These are phyloP conservation scores for Syzygium malaccense DNA, from an alignment of 441 rosid genomes.

Conservation along the genomic window DNA sequence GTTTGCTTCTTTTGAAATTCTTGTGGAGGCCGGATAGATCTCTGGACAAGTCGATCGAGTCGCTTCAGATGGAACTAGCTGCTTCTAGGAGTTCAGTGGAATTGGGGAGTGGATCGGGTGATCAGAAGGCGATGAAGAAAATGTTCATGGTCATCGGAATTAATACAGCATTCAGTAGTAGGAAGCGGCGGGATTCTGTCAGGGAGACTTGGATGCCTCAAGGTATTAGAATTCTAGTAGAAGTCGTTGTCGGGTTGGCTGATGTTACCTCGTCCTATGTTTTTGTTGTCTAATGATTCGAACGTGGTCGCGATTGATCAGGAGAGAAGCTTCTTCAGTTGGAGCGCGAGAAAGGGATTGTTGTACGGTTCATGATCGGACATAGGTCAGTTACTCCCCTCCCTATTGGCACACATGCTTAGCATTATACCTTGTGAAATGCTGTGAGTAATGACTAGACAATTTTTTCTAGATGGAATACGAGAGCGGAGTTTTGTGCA, in stretches of 20 bases:
- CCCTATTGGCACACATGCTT: background rate
- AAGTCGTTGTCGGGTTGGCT: background rate
- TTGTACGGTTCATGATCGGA: conserved; percentile 93
- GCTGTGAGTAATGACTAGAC: background rate
- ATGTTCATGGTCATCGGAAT: conserved; percentile 86
- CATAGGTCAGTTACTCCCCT: conserved; percentile 57
- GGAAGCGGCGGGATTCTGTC: conserved; percentile 91
- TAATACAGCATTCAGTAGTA: conserved; percentile 90
- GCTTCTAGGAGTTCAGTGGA: conserved; percentile 50
- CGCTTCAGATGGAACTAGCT: conserved; percentile 63
- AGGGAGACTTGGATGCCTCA: conserved; percentile 99
- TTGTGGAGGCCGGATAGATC: conserved; percentile 38
- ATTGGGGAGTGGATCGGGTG: conserved; percentile 16
- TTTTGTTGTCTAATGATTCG: background rate
- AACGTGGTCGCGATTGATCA: conserved; percentile 9
- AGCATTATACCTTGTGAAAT: background rate
- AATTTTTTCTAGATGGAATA: background rate
- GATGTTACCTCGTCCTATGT: background rate
- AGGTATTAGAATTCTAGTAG: conserved; percentile 29
- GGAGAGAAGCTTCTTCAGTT: conserved; percentile 73
- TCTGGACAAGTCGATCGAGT: conserved; percentile 60
- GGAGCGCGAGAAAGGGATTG: conserved; percentile 83
- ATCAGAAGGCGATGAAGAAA: conserved; percentile 36
- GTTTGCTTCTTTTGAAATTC: conserved; percentile 1
- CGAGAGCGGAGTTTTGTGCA: background rate